Evolutionary conservation across 2,329 filamentous ascomycete species (phyloP).

Genomic region (Fusarium avenaceum): DNA sequence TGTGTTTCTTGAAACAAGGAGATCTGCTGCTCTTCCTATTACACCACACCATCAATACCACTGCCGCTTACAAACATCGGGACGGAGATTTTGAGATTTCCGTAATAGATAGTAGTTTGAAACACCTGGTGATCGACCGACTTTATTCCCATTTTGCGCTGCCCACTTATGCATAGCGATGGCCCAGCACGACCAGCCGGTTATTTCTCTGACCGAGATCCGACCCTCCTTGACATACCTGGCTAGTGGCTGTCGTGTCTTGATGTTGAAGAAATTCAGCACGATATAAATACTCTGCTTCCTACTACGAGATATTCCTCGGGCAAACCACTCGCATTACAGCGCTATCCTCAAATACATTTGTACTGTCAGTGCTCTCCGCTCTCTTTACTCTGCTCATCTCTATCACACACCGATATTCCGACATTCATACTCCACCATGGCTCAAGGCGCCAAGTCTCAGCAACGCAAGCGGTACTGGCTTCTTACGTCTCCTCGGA

Average conservation of each 20-base stretch:
- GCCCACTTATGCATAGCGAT: slow-evolving; percentile 9
- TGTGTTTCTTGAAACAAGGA: background rate
- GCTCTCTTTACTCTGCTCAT: no score
- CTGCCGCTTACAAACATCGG: slow-evolving; percentile 3
- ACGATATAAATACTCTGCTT: slow-evolving; percentile 4
- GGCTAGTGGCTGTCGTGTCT: background rate
- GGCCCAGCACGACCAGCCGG: slow-evolving; percentile 31
- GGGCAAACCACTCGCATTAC: background rate
- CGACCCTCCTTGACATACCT: background rate
- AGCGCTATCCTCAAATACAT: no score
- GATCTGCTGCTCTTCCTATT: background rate
- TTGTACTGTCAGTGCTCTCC: no score
- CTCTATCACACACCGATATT: background rate
- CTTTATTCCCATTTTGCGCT: background rate
- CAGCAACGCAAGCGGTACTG: slow-evolving; percentile 27
- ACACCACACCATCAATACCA: background rate
- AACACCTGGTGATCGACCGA: slow-evolving; percentile 1
- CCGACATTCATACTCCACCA: background rate
- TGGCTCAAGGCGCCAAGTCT: slow-evolving; percentile 26
- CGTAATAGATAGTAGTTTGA: slow-evolving; percentile 7
- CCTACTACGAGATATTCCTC: background rate
- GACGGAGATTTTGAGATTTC: slow-evolving; percentile 10
- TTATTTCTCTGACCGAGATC: slow-evolving; percentile 23
- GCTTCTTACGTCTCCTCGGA: slow-evolving; percentile 38
- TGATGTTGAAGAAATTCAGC: background rate